Evolutionary conservation across 2,329 filamentous ascomycete genomes (phyloP), one percentile per base, ranked within the genome.

Genomic region (Graphilbum ipis-grandicollis): DNA sequence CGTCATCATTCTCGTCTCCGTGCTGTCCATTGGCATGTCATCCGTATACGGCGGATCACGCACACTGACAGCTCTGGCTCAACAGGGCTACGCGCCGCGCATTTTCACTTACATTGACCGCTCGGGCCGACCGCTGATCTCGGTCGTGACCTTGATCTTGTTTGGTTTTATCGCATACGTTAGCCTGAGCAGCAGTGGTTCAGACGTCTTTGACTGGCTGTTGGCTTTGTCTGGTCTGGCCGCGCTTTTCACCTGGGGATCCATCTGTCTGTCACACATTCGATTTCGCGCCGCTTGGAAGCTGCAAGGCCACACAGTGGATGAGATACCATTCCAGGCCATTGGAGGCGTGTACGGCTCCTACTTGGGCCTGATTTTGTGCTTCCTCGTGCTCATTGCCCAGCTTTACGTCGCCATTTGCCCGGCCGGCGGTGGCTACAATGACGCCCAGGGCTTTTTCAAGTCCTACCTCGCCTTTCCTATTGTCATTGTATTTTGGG

Each of bases 191-290:
- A 47, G 56, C 0, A 56, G 56, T 1, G 67, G 68, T 18, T 51
- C 49, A 2, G 56, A 54, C 0, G 63, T 79, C 18, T 78, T 81
- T 40, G 59, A 66, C 47, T 81, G 77, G 77, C 63, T 82, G 4
- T 62, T 71, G 19, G 69, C 75, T 9, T 57, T 81, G 14, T 77
- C 73, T 0, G 75, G 71, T 36, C 59, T 81, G 5, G 67, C 69
- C 10, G 68, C 71, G 12, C 61, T 81, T 31, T 79, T 78, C 51
- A 74, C 74, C 10, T 82, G 75, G 75, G 74, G 66, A 15, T 76
- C 65, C 40, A 73, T 77, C 50, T 77, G 71, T 52, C 54, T 72
- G 3, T 63, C 71, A 0, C 72, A 78, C 50, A 77, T 78, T 49
- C 68, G 71, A 33, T 79, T 80, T 63, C 71, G 76, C 26, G 48